These are phyloP conservation scores for Colletotrichum spinosum DNA, from an alignment of 2,329 filamentous ascomycete species.

Conservation along the genomic window DNA sequence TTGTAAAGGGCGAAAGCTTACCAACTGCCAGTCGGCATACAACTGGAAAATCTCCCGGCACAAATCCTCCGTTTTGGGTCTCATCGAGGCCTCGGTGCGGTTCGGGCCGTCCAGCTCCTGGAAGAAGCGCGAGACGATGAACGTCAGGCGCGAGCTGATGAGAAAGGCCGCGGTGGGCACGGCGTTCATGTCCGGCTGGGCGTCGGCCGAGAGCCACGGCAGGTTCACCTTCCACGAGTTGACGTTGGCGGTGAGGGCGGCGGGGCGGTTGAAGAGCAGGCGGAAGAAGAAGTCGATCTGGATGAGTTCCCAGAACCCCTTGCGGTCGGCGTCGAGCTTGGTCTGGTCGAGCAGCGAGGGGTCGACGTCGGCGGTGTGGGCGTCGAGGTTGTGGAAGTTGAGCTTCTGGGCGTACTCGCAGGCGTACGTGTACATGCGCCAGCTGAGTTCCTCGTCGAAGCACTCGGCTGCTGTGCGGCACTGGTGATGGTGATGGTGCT, in stretches of 20 bases:
- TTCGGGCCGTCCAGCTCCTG: conserved; percentile 20
- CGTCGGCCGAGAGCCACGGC: conserved; percentile 44
- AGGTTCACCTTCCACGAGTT: conserved; percentile 46
- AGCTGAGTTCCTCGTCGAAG: conserved; percentile 48
- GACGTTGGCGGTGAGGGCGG: conserved; percentile 41
- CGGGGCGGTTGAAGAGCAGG: conserved; percentile 46
- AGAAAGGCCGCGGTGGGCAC: conserved; percentile 44
- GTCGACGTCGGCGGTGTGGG: conserved; percentile 1
- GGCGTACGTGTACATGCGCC: conserved; percentile 45
- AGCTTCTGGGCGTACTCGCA: conserved; percentile 46
- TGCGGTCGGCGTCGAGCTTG: conserved; percentile 41
- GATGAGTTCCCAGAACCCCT: conserved; percentile 48
- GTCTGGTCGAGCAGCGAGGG: background rate
- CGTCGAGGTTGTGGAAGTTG: conserved; percentile 47
- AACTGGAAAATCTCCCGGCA: conserved; percentile 44
- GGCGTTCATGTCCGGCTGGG: conserved; percentile 34
- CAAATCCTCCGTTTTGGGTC: conserved; percentile 43
- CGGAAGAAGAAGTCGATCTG: conserved; percentile 48
- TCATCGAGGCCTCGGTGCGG: conserved; percentile 38
- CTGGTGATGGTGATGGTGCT: background rate
- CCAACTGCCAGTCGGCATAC: conserved; percentile 44
- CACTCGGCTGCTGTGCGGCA: conserved; percentile 45
- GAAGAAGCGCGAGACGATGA: conserved; percentile 46
- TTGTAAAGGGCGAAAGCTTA: conserved; percentile 31
- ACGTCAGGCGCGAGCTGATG: conserved; percentile 44